phyloP scores from a whole-genome alignment of 2,329 filamentous ascomycete genomes.

The Fonsecaea pedrosoi region DNA sequence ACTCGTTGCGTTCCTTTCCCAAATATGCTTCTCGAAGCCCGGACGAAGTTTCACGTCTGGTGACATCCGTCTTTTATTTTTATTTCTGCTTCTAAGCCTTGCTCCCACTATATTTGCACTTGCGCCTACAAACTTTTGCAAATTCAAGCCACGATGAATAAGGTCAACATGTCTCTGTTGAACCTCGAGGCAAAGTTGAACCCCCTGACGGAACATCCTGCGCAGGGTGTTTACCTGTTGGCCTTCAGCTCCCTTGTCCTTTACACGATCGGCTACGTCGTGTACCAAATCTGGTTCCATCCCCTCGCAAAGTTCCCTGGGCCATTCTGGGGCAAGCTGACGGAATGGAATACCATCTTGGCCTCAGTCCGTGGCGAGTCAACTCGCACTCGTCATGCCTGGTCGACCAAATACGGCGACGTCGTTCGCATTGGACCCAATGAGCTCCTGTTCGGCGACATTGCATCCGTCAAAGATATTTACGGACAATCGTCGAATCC shows the following conservation, averaged over 20 bases:
- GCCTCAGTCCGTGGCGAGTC: conserved; percentile 11
- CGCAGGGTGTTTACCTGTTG: no score
- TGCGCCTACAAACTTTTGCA: no score
- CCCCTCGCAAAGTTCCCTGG: conserved; percentile 70
- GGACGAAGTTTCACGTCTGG: no score
- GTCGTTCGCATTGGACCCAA: conserved; percentile 46
- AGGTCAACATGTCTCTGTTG: no score
- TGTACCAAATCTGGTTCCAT: conserved; percentile 48
- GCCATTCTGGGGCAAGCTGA: conserved; percentile 59
- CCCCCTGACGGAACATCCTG: no score
- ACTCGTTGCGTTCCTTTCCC: no score
- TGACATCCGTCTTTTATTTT: no score
- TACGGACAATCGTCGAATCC: conserved; percentile 35
- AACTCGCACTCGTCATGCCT: conserved; percentile 16
- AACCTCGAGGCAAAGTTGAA: no score
- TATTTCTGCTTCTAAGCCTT: no score
- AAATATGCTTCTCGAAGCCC: no score
- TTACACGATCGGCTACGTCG: conserved; percentile 12
- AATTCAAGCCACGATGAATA: no score
- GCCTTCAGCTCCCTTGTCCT: not conserved
- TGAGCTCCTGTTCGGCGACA: conserved; percentile 46
- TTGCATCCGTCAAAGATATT: conserved; percentile 46
- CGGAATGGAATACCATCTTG: conserved; percentile 17
- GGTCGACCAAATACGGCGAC: conserved; percentile 42
- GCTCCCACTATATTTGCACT: no score